Evolutionary conservation across 139 green algal genomes (phyloP).

Genomic region (Picochlorum sp.): DNA sequence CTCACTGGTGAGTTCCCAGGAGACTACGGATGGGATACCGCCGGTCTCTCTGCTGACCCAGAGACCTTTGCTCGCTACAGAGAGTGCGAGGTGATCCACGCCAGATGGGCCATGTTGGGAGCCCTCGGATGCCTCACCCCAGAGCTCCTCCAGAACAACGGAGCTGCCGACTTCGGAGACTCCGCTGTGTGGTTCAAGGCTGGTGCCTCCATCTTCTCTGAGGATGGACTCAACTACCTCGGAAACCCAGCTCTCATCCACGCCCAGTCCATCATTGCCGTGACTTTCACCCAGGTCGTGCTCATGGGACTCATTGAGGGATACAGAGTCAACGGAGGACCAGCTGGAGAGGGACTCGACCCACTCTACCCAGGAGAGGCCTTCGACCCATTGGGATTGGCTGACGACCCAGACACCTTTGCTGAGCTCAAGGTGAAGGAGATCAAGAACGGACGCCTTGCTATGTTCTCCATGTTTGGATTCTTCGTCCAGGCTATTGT

Average conservation of each 20-base stretch:
- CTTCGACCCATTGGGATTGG: slow-evolving; percentile 92
- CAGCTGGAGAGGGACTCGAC: slow-evolving; percentile 74
- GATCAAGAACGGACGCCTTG: slow-evolving; percentile 86
- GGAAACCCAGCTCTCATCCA: slow-evolving; percentile 67
- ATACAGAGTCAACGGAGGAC: slow-evolving; percentile 89
- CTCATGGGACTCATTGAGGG: slow-evolving; percentile 85
- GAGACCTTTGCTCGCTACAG: slow-evolving; percentile 81
- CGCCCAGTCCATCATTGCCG: slow-evolving; percentile 75
- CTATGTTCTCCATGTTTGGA: slow-evolving; percentile 78
- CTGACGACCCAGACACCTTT: slow-evolving; percentile 76
- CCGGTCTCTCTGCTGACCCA: slow-evolving; percentile 82
- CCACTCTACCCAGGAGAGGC: slow-evolving; percentile 83
- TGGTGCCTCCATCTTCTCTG: slow-evolving; percentile 70
- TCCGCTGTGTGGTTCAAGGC: slow-evolving; percentile 86
- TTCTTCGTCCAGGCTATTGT: slow-evolving; percentile 71
- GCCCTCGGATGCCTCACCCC: slow-evolving; percentile 64
- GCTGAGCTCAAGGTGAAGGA: slow-evolving; percentile 82
- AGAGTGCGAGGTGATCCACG: slow-evolving; percentile 96
- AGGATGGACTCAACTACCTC: slow-evolving; percentile 75
- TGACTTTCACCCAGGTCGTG: slow-evolving; percentile 57
- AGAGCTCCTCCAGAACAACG: slow-evolving; percentile 54
- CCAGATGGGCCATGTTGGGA: slow-evolving; percentile 95
- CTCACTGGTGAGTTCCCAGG: slow-evolving; percentile 81
- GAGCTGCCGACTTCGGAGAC: slow-evolving; percentile 45
- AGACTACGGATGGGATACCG: slow-evolving; percentile 94